phyloP scores from a whole-genome alignment of 768 basidiomycete genomes.

The Melanogaster broomeanus region DNA sequence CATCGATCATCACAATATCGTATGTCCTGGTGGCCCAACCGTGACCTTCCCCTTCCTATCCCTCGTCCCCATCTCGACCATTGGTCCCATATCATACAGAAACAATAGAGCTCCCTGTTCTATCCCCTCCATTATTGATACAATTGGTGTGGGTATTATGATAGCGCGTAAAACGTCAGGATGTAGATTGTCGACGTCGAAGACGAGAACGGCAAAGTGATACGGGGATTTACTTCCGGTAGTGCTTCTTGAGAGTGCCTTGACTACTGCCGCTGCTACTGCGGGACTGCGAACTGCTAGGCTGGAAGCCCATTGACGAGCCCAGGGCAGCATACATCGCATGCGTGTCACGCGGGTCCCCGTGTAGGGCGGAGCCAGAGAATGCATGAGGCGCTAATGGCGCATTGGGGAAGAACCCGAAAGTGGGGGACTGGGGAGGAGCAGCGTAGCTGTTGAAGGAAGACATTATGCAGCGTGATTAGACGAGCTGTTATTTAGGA shows the following conservation, averaged over 20 bases:
- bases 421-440: constrained; percentile 54
- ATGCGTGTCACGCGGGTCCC: constrained; percentile 62
- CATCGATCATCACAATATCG: constrained; percentile 6
- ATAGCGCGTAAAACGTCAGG: constrained; percentile 3
- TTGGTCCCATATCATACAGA: background rate
- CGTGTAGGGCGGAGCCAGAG: constrained; percentile 47
- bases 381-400: constrained; percentile 61
- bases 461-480: constrained; percentile 41
- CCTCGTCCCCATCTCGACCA: background rate
- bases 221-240: constrained; percentile 25
- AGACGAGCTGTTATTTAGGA: constrained; percentile 1
- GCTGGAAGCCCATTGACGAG: constrained; percentile 26
- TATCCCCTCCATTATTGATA: constrained; percentile 19
- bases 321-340: constrained; percentile 57
- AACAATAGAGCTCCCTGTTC: constrained; percentile 5
- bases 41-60: background rate
- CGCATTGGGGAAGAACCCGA: constrained; percentile 58
- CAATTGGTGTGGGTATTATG: constrained; percentile 13
- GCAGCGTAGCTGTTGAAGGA: constrained; percentile 40
- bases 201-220: background rate
- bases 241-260: constrained; percentile 39
- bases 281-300: constrained; percentile 24
- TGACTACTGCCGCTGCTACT: constrained; percentile 25
- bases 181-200: constrained; percentile 6
- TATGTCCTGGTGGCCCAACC: background rate